Conservation (phyloP, 2,329 filamentous ascomycete genomes). For the Chaetomium strumarium region DNA sequence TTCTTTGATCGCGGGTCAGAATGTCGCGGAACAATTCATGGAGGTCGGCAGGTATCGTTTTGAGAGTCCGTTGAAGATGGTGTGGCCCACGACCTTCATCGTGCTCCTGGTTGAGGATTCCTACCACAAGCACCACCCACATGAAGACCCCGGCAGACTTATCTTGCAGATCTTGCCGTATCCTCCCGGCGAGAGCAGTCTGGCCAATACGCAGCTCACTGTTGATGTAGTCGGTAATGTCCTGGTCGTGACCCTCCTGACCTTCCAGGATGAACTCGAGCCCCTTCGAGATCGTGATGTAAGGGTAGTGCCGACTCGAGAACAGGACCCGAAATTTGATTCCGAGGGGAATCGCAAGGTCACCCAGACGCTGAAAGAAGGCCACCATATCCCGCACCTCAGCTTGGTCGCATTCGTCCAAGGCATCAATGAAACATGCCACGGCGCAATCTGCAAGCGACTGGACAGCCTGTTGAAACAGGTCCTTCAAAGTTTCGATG, state of each 20-base stretch:
- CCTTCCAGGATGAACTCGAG: constrained; percentile 10
- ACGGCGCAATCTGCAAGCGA: constrained; percentile 12
- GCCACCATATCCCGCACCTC: constrained; percentile 38
- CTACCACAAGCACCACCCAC: constrained; percentile 19
- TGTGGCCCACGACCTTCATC: background rate
- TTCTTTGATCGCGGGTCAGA: constrained; percentile 23
- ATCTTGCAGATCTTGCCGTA: background rate
- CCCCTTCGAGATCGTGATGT: constrained; percentile 11
- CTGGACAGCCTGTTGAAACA: constrained; percentile 22
- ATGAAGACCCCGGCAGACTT: constrained; percentile 19
- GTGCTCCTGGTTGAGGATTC: constrained; percentile 14
- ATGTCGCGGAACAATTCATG: constrained; percentile 45
- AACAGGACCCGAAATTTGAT: constrained; percentile 34
- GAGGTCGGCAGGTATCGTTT: constrained; percentile 9
- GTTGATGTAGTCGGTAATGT: constrained; percentile 16
- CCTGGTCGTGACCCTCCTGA: constrained; percentile 2
- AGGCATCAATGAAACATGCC: constrained; percentile 35
- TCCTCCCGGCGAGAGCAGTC: background rate
- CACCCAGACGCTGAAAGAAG: constrained; percentile 36
- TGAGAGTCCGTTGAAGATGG: background rate
- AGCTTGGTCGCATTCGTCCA: constrained; percentile 40
- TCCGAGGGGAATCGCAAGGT: constrained; percentile 18
- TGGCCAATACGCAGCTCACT: constrained; percentile 8
- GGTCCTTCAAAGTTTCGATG: constrained; percentile 18
- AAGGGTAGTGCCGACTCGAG: constrained; percentile 18